Base-by-base conservation (phyloP, 2,329 filamentous ascomycete genomes). In the Verruconis gallopava region DNA sequence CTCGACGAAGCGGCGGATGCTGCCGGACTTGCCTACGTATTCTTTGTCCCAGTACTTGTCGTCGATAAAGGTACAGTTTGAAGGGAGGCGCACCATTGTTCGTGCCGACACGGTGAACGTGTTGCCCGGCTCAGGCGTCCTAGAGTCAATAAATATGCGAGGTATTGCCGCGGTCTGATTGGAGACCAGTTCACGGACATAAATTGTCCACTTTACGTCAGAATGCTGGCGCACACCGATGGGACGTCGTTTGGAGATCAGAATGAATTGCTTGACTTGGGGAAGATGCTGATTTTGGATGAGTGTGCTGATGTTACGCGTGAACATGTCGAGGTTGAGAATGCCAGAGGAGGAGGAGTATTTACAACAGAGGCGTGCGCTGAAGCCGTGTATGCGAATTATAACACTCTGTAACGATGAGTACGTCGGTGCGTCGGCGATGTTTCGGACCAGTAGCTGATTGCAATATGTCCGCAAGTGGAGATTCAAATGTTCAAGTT, bases 151-250 rank as follows among this genome's bases (percentile, higher is more conserved):
- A 18, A 40, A 40, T 15, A 40, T 18, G 15, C 38, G 25, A 19
- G 38, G 38, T n/a, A 40, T 21, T 12, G 30, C 22, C 6, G 21
- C 22, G n/a, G 38, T 40, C 38, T 40, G 25, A 32, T 40, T 32
- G n/a, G n/a, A 9, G 25, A 28, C 25, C 17, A 40, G 22, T 12
- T 40, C 38, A 12, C 20, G 25, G 4, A 33, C 38, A 40, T 40
- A 40, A 12, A 40, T 28, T n/a, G 25, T 13, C 38, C 22, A 40
- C 21, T 25, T 40, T 18, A 18, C 25, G 6, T 12, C 5, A 11
- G n/a, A 5, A 33, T 33, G 6, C 13, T 20, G 13, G 5, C 15
- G 17, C 21, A 17, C 21, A 21, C 21, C 15, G 11, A 11, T 5
- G 13, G 3, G 21, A 5, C 38, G 22, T 28, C 21, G 20, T 14